A percentile compares a stretch with the other conserved stretches of the same genome.
These are phyloP conservation scores for Rhizomucor pusillus DNA, from an alignment of 371 early-diverging fungal species.

Conservation along the genomic window DNA sequence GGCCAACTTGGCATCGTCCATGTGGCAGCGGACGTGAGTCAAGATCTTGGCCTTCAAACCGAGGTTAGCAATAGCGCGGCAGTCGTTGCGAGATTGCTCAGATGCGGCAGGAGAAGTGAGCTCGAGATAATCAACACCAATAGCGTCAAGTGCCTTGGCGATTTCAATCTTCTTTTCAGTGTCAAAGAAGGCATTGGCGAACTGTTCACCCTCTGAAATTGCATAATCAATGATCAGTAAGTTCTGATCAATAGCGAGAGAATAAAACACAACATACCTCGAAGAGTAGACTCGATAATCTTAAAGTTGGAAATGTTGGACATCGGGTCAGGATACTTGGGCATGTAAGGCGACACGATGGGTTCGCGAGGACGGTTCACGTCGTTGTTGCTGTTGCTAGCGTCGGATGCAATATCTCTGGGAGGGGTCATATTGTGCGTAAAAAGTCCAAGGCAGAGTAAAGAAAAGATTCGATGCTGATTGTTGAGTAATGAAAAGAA, in stretches of 20 bases:
- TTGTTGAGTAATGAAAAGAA: not conserved
- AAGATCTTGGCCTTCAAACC: slow-evolving; percentile 96
- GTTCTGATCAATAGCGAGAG: not conserved
- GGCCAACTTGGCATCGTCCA: slow-evolving; percentile 95
- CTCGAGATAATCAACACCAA: slow-evolving; percentile 97
- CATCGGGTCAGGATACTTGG: slow-evolving; percentile 70
- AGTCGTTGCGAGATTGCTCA: slow-evolving; percentile 90
- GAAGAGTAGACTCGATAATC: slow-evolving; percentile 94
- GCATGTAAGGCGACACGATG: slow-evolving; percentile 53
- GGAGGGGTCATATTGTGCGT: slow-evolving; percentile 9
- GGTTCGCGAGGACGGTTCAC: slow-evolving; percentile 29
- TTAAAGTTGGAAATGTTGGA: slow-evolving; percentile 88
- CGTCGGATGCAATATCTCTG: slow-evolving; percentile 5
- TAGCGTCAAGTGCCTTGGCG: slow-evolving; percentile 92
- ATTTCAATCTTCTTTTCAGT: slow-evolving; percentile 95
- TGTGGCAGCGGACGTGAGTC: slow-evolving; percentile 95
- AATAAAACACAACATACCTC: slow-evolving; percentile 52
- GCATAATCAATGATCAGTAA: not conserved
- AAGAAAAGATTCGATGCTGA: not conserved
- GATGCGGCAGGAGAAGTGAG: slow-evolving; percentile 95
- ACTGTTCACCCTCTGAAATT: slow-evolving; percentile 93
- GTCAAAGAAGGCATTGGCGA: slow-evolving; percentile 96
- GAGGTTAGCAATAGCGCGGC: slow-evolving; percentile 83
- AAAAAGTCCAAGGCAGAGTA: not conserved
- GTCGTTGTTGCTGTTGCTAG: not conserved